Evolutionary conservation across 2,329 filamentous ascomycete genomes (phyloP), one percentile per base, ranked within the genome.

Genomic region (Colletotrichum karsti): DNA sequence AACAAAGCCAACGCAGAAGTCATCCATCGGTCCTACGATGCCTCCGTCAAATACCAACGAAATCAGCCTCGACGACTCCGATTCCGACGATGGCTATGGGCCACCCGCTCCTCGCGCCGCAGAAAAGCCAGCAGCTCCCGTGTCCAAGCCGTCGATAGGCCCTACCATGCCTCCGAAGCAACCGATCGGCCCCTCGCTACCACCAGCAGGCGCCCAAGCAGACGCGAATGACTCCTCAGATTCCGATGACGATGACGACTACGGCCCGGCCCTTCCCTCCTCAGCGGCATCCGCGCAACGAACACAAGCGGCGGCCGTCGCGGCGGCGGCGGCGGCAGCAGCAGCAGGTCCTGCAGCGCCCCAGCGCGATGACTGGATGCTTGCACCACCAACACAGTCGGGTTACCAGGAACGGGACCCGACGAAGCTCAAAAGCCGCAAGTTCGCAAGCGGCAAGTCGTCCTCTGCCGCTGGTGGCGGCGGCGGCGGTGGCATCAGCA

Each of bases 351-450:
- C 82, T 39, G 72, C 78, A 18, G 85, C 87, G 54, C 84, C 86
- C 5, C 87, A 91, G 76, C 91, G 95, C 73, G 95, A 97, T 82
- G 91, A 93, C 74, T 95, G 92, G 92, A 95, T 95, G 92, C 84
- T 94, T 51, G 87, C 89, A 1, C 92, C 92, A 2, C 92, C 92
- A 0, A 79, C 84, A 22, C 74, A 84, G 80, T 76, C 83, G 75
- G 83, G 82, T 81, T 76, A 88, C 72, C 87, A 71, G 81, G 92
- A 77, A 82, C 92, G 82, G 72, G 95, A 98, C 79, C 93, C 95
- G 1, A 95, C 94, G 5, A 95, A 95, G 78, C 84, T 95, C 67
- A 90, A 91, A 73, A 91, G 90, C 70, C 91, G 94, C 69, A 94
- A 93, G 72, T 98, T 98, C 83, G 90, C 93, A 57, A 92, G 92